Evolutionary conservation across 2,329 filamentous ascomycete species (phyloP).

Genomic region (Colletotrichum salicis): DNA sequence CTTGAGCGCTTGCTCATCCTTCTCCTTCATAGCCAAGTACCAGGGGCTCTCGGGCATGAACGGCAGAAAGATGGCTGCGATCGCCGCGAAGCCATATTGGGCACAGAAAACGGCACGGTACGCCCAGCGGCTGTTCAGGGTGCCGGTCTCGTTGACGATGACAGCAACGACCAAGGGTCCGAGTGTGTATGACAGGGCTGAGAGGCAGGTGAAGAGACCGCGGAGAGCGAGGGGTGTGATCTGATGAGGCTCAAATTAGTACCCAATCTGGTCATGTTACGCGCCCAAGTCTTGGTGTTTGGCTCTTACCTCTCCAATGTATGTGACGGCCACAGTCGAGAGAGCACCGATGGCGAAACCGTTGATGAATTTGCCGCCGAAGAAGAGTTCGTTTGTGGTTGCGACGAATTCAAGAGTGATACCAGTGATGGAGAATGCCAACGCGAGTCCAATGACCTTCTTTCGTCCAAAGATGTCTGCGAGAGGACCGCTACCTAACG

Average conservation of each 20-base stretch:
- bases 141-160: slow-evolving; percentile 45
- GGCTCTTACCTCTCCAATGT: slow-evolving; percentile 44
- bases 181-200: slow-evolving; percentile 39
- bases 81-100: slow-evolving; percentile 46
- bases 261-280: slow-evolving; percentile 23
- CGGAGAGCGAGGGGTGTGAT: slow-evolving; percentile 43
- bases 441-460: slow-evolving; percentile 44
- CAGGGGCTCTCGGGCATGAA: slow-evolving; percentile 57
- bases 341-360: slow-evolving; percentile 49
- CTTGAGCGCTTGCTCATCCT: slow-evolving; percentile 47
- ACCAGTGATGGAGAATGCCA: slow-evolving; percentile 49
- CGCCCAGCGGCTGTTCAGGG: slow-evolving; percentile 44
- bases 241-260: slow-evolving; percentile 43
- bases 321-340: slow-evolving; percentile 42
- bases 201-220: slow-evolving; percentile 42
- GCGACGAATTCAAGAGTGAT: slow-evolving; percentile 54
- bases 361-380: slow-evolving; percentile 54
- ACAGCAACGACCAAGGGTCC: slow-evolving; percentile 45
- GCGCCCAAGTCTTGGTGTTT: background rate
- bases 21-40: slow-evolving; percentile 49
- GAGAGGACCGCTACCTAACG: slow-evolving; percentile 43
- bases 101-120: slow-evolving; percentile 46
- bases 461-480: slow-evolving; percentile 48
- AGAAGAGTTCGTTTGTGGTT: slow-evolving; percentile 52
- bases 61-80: slow-evolving; percentile 43